Evolutionary conservation across 768 basidiomycete species (phyloP), one percentile per base, ranked within the genome.

Genomic region (Podaxis sp.): DNA sequence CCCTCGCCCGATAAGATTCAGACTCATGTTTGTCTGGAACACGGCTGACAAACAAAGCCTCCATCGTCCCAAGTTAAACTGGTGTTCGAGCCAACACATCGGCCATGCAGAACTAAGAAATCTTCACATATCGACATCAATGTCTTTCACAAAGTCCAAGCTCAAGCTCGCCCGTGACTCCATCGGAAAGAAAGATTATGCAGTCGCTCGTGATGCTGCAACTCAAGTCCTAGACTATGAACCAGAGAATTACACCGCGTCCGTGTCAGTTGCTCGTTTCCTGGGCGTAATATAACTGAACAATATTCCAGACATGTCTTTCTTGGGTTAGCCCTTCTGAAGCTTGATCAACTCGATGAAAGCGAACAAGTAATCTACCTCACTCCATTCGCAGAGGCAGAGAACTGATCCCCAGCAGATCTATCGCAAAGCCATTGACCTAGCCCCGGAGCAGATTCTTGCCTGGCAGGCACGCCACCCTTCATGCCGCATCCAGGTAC

Each of bases 221-320:
- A 70, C 76, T 46, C 81, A 85, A 63, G 86, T 87, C 7, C 74
- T 93, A 16, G 85, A 87, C 38, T 86, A 85, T 64, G 95, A 97
- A 59, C 81, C 88, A 1, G 82, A 85, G 46, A 94, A 93, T 68
- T 96, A 96, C 69, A 87, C 90, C 68, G 95, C 91, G 93, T 95
- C 70, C 68, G 89, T 81, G 47, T 50, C 28, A 46, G 37, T 61
- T 36, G 47, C 28, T 35, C 48, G 38, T 37, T 5, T 16, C 14
- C 35, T 10, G 47, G 25, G 13, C 21, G 13, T 10, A 48, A 27
- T 48, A 9, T 55, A 16, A 67, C 50, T 36, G 23, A 27, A 27
- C 13, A 27, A 25, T 23, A 11, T 48, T 25, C 46, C 70, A 98
- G 95, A 4, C 83, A 90, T 70, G 89, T 97, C 23, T 97, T 95